Evolutionary conservation across 805 yeast genomes (phyloP).

Genomic region (Metschnikowia arizonensis): DNA sequence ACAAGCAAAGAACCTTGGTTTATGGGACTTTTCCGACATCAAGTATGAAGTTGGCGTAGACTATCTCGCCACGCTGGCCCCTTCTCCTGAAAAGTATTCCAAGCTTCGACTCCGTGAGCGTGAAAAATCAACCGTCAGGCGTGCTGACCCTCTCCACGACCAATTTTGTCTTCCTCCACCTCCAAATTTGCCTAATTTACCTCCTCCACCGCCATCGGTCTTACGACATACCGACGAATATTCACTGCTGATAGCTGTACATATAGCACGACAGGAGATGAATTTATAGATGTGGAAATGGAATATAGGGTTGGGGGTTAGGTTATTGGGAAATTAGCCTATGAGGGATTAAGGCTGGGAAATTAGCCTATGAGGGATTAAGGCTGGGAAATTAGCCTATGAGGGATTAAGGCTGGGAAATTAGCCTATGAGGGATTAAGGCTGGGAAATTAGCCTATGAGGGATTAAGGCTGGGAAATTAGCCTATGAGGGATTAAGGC

Average conservation of each 20-base stretch:
- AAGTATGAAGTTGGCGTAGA: constrained; percentile 35
- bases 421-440: no score
- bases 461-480: no score
- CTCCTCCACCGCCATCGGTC: constrained; percentile 19
- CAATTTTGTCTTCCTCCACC: constrained; percentile 20
- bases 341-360: no score
- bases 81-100: constrained; percentile 20
- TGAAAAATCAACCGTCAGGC: constrained; percentile 15
- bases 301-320: no score
- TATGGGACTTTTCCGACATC: constrained; percentile 28
- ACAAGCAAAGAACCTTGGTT: constrained; percentile 29
- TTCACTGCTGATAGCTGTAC: constrained; percentile 11
- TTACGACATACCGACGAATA: constrained; percentile 14
- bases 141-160: constrained; percentile 10
- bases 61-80: constrained; percentile 32
- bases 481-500: no score
- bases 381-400: no score
- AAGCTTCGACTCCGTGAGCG: constrained; percentile 10
- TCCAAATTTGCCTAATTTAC: constrained; percentile 14
- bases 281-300: constrained; percentile 12
- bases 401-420: no score
- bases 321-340: no score
- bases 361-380: no score
- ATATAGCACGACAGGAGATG: constrained; percentile 13
- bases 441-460: no score